These are phyloP conservation scores for Coniophora puteana DNA, from an alignment of 1,284 basidiomycete genomes.

Conservation along the genomic window DNA sequence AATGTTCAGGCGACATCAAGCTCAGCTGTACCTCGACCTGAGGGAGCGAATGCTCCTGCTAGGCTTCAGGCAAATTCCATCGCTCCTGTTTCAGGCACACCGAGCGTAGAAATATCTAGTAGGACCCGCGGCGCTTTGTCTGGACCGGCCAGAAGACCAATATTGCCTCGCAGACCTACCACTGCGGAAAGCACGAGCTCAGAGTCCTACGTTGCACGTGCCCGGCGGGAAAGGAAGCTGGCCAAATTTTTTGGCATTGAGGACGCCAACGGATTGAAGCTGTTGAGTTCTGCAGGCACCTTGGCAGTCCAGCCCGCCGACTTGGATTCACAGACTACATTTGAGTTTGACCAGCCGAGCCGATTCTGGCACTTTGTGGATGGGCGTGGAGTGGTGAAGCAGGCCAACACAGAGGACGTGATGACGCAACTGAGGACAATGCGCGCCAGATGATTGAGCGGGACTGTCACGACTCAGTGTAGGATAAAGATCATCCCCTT, in stretches of 20 bases:
- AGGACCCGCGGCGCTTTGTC: no score
- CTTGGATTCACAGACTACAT: background rate
- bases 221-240: conserved; percentile 50
- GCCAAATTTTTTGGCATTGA: conserved; percentile 57
- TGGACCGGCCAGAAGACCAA: no score
- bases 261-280: conserved; percentile 3
- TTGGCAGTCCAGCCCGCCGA: conserved; percentile 2
- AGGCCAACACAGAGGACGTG: conserved; percentile 37
- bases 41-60: conserved; percentile 7
- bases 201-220: conserved; percentile 36
- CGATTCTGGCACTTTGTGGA: conserved; percentile 37
- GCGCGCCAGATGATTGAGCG: conserved; percentile 26
- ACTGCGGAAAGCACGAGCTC: background rate
- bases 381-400: conserved; percentile 21
- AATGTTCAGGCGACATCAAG: no score
- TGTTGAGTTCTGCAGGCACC: conserved; percentile 1
- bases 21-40: no score
- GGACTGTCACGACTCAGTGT: no score
- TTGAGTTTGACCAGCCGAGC: conserved; percentile 30
- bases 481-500: no score
- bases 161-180: conserved; percentile 1
- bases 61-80: background rate
- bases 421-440: conserved; percentile 48
- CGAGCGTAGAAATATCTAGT: background rate
- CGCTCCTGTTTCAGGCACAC: background rate